Conservation (phyloP, 257 asterid species). For the Anisodus tanguticus region DNA sequence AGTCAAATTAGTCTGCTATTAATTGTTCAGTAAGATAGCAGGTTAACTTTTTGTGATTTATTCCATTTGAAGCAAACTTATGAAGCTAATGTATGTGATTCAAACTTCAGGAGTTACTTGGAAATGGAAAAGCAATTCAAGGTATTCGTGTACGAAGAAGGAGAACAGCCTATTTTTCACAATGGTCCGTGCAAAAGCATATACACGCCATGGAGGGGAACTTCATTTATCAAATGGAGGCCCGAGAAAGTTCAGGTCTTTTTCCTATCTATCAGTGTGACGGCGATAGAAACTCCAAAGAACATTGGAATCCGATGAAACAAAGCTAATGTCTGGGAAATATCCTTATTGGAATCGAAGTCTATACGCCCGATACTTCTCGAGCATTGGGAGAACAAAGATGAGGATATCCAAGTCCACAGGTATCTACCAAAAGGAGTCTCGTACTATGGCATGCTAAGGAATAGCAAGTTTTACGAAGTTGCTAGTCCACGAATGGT, state of each 20-base stretch:
- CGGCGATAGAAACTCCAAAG: slow-evolving; percentile 47
- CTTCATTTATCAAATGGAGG: slow-evolving; percentile 74
- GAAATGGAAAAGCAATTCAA: slow-evolving; percentile 90
- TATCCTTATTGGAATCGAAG: slow-evolving; percentile 81
- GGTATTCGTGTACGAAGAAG: slow-evolving; percentile 82
- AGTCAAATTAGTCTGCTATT: neutral
- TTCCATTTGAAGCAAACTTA: neutral
- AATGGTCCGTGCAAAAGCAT: slow-evolving; percentile 91
- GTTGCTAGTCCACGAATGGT: slow-evolving; percentile 91
- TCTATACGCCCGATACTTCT: slow-evolving; percentile 73
- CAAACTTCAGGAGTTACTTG: slow-evolving; percentile 67
- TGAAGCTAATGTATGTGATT: neutral
- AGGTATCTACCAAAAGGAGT: slow-evolving; percentile 64
- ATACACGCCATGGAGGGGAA: slow-evolving; percentile 80
- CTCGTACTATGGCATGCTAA: slow-evolving; percentile 61
- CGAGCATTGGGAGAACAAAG: slow-evolving; percentile 83
- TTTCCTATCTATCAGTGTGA: slow-evolving; percentile 83
- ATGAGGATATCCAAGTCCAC: slow-evolving; percentile 63
- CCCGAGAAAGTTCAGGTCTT: slow-evolving; percentile 67
- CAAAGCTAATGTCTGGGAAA: slow-evolving; percentile 42
- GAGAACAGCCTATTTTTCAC: slow-evolving; percentile 90
- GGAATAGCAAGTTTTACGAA: slow-evolving; percentile 70
- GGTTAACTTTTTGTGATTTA: neutral
- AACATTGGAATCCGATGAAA: slow-evolving; percentile 82
- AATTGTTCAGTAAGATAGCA: neutral